Percentiles rank a stretch among this genome's conserved stretches.
phyloP scores from a whole-genome alignment of 2,329 filamentous ascomycete species.

The Penicillium palitans region DNA sequence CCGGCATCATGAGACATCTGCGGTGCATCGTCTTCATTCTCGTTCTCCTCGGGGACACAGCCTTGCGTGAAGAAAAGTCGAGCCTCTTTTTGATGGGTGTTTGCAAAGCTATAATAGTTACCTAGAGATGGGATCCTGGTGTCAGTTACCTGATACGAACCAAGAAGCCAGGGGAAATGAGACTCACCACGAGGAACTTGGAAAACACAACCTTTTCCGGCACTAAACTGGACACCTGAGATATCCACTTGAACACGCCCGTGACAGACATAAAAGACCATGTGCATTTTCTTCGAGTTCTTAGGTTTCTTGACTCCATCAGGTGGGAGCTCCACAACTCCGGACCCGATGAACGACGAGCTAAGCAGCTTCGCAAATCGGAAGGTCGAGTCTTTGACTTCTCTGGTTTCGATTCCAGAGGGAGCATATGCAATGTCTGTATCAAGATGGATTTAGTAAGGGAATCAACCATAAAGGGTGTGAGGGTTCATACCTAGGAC shows the following conservation, averaged over 20 bases:
- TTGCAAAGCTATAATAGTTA: constrained; percentile 89
- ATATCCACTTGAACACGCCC: constrained; percentile 78
- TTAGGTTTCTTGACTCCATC: constrained; percentile 83
- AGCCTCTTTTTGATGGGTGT: constrained; percentile 70
- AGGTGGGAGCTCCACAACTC: constrained; percentile 83
- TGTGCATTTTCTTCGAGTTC: constrained; percentile 93
- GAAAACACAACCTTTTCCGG: constrained; percentile 85
- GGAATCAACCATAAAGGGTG: neutral
- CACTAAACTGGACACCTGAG: constrained; percentile 63
- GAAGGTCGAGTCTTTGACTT: constrained; percentile 69
- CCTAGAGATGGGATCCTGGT: constrained; percentile 54
- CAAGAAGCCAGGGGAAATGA: neutral
- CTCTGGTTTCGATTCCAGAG: constrained; percentile 57
- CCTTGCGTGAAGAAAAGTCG: constrained; percentile 92
- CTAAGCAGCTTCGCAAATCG: constrained; percentile 85
- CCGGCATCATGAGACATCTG: constrained; percentile 9
- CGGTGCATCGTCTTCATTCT: constrained; percentile 17
- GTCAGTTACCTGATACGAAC: constrained; percentile 3
- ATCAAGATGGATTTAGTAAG: constrained; percentile 5
- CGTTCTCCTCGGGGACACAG: constrained; percentile 56
- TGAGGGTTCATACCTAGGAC: constrained; percentile 36
- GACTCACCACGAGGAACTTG: constrained; percentile 89
- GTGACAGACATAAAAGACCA: constrained; percentile 88
- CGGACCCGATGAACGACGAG: constrained; percentile 81
- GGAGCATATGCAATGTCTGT: constrained; percentile 62